Base-by-base conservation (phyloP, 2,329 filamentous ascomycete genomes). In the Xylariales sp. region DNA sequence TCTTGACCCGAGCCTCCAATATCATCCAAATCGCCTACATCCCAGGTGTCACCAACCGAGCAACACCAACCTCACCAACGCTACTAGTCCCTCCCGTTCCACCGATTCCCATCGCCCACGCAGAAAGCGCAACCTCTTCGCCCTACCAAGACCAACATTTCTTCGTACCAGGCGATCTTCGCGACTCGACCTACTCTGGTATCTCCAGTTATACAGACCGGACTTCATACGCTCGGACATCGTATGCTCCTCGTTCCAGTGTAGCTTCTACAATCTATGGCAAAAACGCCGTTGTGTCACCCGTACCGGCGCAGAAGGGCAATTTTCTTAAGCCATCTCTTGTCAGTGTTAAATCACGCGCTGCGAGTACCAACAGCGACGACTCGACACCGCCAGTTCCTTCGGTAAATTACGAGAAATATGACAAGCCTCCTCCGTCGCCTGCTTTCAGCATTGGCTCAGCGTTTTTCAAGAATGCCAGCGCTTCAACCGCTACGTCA, bases 1-100 rank as follows among this genome's bases (percentile, higher is more conserved):
- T 98, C 67, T 87, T 97, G 68, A 98, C 96, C 18, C 90, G 96
- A 69, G 96, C 96, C 56, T 98, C 96, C 76, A 99, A 99, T 83
- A 95, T 99, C 78, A 99, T 99, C 75, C 96, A 98, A 82, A 99
- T 99, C 81, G 96, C 96, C 64, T 99, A 98, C 80, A 98, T 99
- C 72, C 96, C 96, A 14, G 96, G 96, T 68, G 94, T 98, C 75
- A 97, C 93, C 68, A 97, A 97, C 82, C 89, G 95, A 73, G 94
- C 94, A 12, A 90, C 91, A 7, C 92, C 93, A 5, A 90, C 91
- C n/a, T 95, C 93, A 0, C 93, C 93, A 3, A 90, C 89, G 46
- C 83, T 93, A 23, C 87, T 95, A 58, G 92, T 97, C 4, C 94
- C 94, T n/a, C 95, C 95, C 0, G 94, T 99, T 4, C 96, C 96